These are phyloP conservation scores for Erodium moschatum DNA, from an alignment of 441 rosid species.

Conservation along the genomic window DNA sequence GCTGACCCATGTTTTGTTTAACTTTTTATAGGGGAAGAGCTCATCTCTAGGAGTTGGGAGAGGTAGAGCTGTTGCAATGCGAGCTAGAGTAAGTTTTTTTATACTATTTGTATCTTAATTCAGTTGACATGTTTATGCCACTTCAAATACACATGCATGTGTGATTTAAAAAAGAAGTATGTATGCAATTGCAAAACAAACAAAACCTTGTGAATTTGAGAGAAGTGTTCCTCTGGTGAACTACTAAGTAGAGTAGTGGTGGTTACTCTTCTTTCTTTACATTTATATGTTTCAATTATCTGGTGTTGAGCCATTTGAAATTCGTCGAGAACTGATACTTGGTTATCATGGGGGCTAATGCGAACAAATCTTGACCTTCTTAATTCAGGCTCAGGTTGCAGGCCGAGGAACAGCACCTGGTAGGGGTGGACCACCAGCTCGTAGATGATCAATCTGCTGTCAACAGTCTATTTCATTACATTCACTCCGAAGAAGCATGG, in stretches of 20 bases:
- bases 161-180: neutral
- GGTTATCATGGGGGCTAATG: neutral
- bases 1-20: slow-evolving; percentile 7
- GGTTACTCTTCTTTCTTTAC: neutral
- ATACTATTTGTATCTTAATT: neutral
- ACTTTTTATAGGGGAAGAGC: slow-evolving; percentile 76
- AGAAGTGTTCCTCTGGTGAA: neutral
- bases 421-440: slow-evolving; percentile 70
- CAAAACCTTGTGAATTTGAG: neutral
- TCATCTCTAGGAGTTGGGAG: slow-evolving; percentile 93
- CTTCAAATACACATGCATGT: neutral
- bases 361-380: neutral
- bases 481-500: slow-evolving; percentile 5
- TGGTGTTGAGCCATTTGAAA: neutral
- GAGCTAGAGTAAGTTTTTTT: slow-evolving; percentile 67
- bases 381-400: slow-evolving; percentile 57
- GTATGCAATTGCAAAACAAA: neutral
- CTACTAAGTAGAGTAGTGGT: neutral
- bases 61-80: slow-evolving; percentile 95
- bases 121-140: neutral
- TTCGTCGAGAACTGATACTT: neutral
- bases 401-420: slow-evolving; percentile 73
- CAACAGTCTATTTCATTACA: neutral
- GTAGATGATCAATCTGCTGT: slow-evolving; percentile 35
- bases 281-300: neutral